Evolutionary conservation across 805 yeast species (phyloP), one percentile per base, ranked within the genome.

Genomic region (Osmozyma mogii): DNA sequence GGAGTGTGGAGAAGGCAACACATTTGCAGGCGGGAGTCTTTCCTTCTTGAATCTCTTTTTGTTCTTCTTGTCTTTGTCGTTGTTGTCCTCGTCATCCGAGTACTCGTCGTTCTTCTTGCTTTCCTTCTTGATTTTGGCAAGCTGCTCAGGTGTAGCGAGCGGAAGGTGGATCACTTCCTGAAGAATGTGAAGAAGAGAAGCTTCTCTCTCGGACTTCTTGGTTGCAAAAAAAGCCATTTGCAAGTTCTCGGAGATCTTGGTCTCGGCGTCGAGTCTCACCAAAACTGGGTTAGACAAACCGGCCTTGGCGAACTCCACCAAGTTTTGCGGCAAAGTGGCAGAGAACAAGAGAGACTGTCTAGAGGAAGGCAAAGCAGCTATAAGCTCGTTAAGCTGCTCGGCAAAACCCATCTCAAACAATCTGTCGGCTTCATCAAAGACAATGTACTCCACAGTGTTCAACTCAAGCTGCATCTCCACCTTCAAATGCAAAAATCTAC

Each of bases 401-500:
- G 88, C 79, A 53, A 89, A 89, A 34, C 97, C 96, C 84, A 87
- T 78, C 61, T 89, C 98, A 49, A 89, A 89, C 47, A 89, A 70
- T 52, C 97, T 72, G 65, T 89, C 98, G 20, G 97, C 97, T 63
- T 89, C 98, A 59, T 89, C 98, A 52, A 89, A 89, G 1, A 88
- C 95, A 25, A 88, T 81, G 49, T 83, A 89, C 52, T 92, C 95
- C 11, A 92, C 75, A 2, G 84, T 70, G 41, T 72, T 74, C 55
- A 92, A 67, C 49, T 85, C 94, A 31, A 92, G 63, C 37, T 73
- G 73, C 99, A 92, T 92, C 61, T 92, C 99, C 16, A 89, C 88
- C 54, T 89, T 84, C 51, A 92, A 70, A 70, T 92, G 99, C 58
- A 89, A 58, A 47, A 92, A 92, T 56, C 99, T 72, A 54, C 99